Percentiles rank a stretch among this genome's conserved stretches.
These are phyloP conservation scores for Aspergillus ibericus DNA, from an alignment of 2,329 filamentous ascomycete species.

Conservation along the genomic window DNA sequence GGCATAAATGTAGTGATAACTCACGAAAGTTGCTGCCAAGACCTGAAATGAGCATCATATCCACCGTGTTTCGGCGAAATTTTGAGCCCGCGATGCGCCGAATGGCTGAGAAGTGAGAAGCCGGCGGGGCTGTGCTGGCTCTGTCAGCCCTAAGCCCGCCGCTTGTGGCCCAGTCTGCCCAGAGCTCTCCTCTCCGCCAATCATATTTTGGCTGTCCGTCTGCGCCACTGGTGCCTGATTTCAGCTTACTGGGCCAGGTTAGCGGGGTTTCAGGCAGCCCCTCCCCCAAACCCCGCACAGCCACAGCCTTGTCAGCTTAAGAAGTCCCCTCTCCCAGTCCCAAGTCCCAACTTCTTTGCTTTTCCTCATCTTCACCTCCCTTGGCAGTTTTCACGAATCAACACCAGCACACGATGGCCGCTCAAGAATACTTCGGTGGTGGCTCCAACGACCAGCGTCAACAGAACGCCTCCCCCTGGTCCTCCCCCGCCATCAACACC, in stretches of 20 bases:
- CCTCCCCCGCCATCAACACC: not conserved
- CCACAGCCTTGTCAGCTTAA: not conserved
- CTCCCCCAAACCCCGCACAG: not conserved
- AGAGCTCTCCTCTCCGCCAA: not conserved
- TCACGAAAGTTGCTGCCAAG: too few species aligned
- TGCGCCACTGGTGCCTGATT: constrained; percentile 1
- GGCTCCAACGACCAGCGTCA: not conserved
- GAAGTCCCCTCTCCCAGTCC: not conserved
- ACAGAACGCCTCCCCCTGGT: constrained; percentile 1
- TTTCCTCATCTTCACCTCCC: not conserved
- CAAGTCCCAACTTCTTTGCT: not conserved
- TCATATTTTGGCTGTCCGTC: not conserved
- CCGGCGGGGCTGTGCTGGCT: not conserved
- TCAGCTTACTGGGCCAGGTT: not conserved
- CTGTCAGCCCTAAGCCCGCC: not conserved
- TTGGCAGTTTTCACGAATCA: too few species aligned
- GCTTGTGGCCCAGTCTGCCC: not conserved
- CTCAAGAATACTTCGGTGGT: constrained; percentile 5
- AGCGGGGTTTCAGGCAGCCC: constrained; percentile 1
- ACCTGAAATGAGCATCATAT: too few species aligned
- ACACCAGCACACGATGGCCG: not conserved
- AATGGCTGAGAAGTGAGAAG: not conserved
- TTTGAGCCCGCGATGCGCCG: not conserved
- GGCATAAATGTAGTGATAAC: too few species aligned
- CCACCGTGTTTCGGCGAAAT: not conserved